These are phyloP conservation scores for Spiromastix sp. DNA, from an alignment of 2,329 filamentous ascomycete genomes.

Conservation along the genomic window DNA sequence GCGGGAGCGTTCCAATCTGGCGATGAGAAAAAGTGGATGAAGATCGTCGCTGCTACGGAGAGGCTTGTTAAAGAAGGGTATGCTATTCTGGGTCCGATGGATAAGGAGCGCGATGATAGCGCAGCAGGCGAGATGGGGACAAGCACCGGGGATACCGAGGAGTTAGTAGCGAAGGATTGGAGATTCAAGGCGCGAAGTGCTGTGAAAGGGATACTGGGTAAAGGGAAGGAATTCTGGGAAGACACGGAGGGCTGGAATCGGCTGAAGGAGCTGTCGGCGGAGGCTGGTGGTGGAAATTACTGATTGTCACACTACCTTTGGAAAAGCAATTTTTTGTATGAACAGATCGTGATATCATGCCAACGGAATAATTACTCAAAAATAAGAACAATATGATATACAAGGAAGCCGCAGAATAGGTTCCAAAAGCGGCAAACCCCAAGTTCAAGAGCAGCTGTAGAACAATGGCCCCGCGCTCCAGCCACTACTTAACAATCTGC, in stretches of 20 bases:
- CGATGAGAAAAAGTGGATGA: slow-evolving; percentile 56
- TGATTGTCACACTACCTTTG: too few species aligned
- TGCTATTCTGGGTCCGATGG: slow-evolving; percentile 61
- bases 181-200: slow-evolving; percentile 80
- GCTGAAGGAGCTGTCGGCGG: slow-evolving; percentile 28
- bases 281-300: slow-evolving; percentile 22
- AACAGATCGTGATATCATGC: too few species aligned
- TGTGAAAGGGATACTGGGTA: slow-evolving; percentile 70
- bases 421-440: too few species aligned
- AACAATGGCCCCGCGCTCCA: too few species aligned
- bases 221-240: slow-evolving; percentile 75
- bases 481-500: too few species aligned
- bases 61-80: slow-evolving; percentile 67
- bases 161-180: slow-evolving; percentile 69
- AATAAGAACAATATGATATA: too few species aligned
- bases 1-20: slow-evolving; percentile 40
- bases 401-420: too few species aligned
- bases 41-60: slow-evolving; percentile 67
- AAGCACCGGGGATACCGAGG: slow-evolving; percentile 37
- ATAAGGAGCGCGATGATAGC: slow-evolving; percentile 43
- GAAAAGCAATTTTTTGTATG: too few species aligned
- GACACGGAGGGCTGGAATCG: slow-evolving; percentile 41
- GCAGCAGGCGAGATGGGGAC: slow-evolving; percentile 23
- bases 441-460: too few species aligned
- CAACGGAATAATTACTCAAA: too few species aligned